Conservation (phyloP, 306 rosid genomes). For the Arachis hypogaea region DNA sequence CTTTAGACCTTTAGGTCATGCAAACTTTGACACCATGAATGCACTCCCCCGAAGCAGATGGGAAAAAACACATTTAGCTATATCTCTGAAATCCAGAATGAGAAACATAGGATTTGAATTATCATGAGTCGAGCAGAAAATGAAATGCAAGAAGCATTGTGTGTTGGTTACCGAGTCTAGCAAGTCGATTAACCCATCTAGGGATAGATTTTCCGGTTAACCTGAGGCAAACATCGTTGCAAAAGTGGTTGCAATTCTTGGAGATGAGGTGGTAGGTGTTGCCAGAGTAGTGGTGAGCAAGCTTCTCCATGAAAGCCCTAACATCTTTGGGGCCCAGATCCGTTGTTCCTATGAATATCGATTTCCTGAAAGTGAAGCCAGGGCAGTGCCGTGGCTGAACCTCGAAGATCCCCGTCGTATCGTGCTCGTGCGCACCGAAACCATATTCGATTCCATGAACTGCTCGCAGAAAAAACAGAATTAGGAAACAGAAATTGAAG, state of each 20-base stretch:
- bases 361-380: conserved; percentile 89
- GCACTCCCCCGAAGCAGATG: too few species aligned
- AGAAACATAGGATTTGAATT: too few species aligned
- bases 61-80: too few species aligned
- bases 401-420: conserved; percentile 84
- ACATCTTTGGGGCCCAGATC: conserved; percentile 72
- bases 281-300: conserved; percentile 79
- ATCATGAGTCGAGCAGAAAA: too few species aligned
- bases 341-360: conserved; percentile 77
- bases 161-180: conserved; percentile 74
- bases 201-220: conserved; percentile 79
- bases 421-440: conserved; percentile 91
- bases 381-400: conserved; percentile 91
- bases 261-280: conserved; percentile 85
- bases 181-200: conserved; percentile 96
- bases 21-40: too few species aligned
- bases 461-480: conserved; percentile 34
- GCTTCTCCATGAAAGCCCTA: conserved; percentile 72
- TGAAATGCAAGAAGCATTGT: background rate
- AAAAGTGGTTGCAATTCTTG: conserved; percentile 93
- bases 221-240: conserved; percentile 69
- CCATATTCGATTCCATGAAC: conserved; percentile 93
- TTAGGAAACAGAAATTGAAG: background rate
- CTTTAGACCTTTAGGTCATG: too few species aligned
- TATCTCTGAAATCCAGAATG: too few species aligned